Conservation (phyloP, 1,284 basidiomycete species). For the Microbotryum saponariae region DNA sequence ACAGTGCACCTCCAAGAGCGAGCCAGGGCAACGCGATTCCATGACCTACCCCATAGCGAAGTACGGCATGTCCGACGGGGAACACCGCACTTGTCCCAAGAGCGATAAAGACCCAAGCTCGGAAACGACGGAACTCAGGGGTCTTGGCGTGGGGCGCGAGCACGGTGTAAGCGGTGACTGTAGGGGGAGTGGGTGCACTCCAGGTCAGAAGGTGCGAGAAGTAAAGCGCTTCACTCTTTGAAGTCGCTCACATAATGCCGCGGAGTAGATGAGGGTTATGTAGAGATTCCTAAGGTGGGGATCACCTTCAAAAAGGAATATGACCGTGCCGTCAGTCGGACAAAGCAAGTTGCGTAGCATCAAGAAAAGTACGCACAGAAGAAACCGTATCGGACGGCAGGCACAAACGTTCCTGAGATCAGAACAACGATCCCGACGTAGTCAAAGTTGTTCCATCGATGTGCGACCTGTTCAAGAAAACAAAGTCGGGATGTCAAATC, state of each 20-base stretch:
- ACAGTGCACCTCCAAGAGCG: conserved; percentile 24
- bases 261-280: conserved; percentile 27
- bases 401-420: conserved; percentile 30
- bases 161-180: conserved; percentile 27
- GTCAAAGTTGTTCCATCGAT: conserved; percentile 32
- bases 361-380: conserved; percentile 12
- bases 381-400: conserved; percentile 32
- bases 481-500: no score
- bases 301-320: conserved; percentile 10
- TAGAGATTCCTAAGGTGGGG: conserved; percentile 24
- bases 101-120: conserved; percentile 31
- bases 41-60: conserved; percentile 22
- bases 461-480: conserved; percentile 12
- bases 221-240: not conserved
- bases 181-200: not conserved
- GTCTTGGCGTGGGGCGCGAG: conserved; percentile 29
- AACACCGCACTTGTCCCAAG: conserved; percentile 30
- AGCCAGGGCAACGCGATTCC: conserved; percentile 30
- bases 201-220: not conserved
- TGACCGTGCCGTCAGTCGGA: not conserved
- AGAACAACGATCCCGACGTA: conserved; percentile 35
- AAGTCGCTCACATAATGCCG: conserved; percentile 13
- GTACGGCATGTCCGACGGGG: conserved; percentile 28
- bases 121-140: conserved; percentile 25
- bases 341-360: no score